A percentile compares a stretch with the other conserved stretches of the same genome.
Evolutionary conservation across 805 yeast genomes (phyloP).

Genomic region (Saccharomycopsis sp.): DNA sequence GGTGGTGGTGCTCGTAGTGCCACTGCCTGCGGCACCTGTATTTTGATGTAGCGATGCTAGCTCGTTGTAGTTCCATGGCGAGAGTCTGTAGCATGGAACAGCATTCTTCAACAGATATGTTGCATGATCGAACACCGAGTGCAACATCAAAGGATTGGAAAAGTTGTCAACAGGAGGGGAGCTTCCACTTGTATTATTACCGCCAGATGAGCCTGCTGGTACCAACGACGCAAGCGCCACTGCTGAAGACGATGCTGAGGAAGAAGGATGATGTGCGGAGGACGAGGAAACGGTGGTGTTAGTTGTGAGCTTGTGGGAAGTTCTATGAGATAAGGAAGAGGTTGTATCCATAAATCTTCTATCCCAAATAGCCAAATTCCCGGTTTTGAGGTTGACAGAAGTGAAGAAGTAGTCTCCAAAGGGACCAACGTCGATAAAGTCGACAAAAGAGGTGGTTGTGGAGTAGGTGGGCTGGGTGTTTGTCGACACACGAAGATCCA

Average conservation of each 20-base stretch:
- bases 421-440: slow-evolving; percentile 16
- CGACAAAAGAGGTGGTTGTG: slow-evolving; percentile 5
- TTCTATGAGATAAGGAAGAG: slow-evolving; percentile 1
- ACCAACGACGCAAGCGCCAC: too few relatives aligned
- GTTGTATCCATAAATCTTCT: slow-evolving; percentile 7
- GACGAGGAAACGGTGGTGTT: slow-evolving; percentile 2
- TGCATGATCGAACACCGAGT: slow-evolving; percentile 4
- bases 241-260: too few relatives aligned
- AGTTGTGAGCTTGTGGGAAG: neutral
- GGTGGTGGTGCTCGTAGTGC: neutral
- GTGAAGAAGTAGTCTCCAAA: slow-evolving; percentile 14
- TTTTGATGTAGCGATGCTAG: slow-evolving; percentile 14
- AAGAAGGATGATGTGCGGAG: too few relatives aligned
- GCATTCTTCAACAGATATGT: slow-evolving; percentile 2
- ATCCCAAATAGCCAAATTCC: slow-evolving; percentile 19
- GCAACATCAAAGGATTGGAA: slow-evolving; percentile 9
- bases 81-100: slow-evolving; percentile 16
- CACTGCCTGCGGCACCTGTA: slow-evolving; percentile 2
- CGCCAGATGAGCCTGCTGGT: too few relatives aligned
- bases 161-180: too few relatives aligned
- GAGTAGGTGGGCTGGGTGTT: neutral
- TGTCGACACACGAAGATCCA: slow-evolving; percentile 7
- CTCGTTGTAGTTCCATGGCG: slow-evolving; percentile 10
- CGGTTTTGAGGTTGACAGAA: slow-evolving; percentile 12
- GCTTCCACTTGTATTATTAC: neutral